phyloP scores from a whole-genome alignment of 75 land plant genomes.

The Cunninghamia lanceolata region DNA sequence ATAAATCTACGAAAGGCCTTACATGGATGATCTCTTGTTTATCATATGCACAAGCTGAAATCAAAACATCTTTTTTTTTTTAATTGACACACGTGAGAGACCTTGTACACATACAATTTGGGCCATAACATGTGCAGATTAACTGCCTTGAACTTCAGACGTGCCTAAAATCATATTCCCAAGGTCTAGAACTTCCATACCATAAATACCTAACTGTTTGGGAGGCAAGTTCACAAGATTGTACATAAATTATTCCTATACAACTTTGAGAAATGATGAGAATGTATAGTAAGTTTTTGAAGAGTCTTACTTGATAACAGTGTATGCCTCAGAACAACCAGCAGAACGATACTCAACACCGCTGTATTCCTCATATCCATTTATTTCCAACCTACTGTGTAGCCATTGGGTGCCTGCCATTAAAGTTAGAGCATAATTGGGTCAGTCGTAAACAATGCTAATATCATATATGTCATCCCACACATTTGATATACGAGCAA shows the following conservation, averaged over 20 bases:
- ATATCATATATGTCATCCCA: neutral
- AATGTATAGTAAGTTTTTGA: neutral
- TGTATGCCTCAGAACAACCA: conserved; percentile 78
- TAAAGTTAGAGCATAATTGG: neutral
- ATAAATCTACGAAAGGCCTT: neutral
- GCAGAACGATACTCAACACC: conserved; percentile 67
- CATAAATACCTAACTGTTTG: neutral
- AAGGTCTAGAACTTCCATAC: neutral
- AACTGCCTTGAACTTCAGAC: neutral
- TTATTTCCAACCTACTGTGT: conserved; percentile 65
- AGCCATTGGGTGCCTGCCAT: conserved; percentile 70
- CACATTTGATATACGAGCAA: neutral
- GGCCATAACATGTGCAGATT: neutral
- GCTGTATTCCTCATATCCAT: conserved; percentile 89
- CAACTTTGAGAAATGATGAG: neutral
- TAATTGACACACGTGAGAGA: neutral
- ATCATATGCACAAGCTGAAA: neutral
- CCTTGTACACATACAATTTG: neutral
- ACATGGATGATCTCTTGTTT: neutral
- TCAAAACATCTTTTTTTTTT: neutral
- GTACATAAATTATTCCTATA: neutral
- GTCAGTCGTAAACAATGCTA: neutral
- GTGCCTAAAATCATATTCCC: neutral
- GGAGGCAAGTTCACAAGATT: neutral
- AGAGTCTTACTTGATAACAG: conserved; percentile 35